Evolutionary conservation across 73 alveolate species (phyloP).

Genomic region (Symbiodinium natans): DNA sequence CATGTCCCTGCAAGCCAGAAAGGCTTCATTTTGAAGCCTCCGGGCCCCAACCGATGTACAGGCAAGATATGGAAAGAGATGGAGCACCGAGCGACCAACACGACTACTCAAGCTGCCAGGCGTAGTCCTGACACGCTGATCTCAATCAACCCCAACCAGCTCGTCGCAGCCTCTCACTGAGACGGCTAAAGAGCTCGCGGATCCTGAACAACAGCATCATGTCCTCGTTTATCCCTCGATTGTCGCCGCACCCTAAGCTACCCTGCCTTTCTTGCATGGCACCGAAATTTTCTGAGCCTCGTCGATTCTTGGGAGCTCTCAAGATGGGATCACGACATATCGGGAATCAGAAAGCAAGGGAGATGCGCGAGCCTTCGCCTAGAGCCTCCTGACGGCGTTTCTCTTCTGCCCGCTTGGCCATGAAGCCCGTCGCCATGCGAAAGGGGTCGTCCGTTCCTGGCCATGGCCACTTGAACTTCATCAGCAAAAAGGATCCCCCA

Average conservation of each 20-base stretch:
- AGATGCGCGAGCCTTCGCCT: slow-evolving; percentile 14
- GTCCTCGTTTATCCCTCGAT: too few species aligned
- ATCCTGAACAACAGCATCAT: slow-evolving; percentile 13
- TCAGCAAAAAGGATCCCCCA: too few species aligned
- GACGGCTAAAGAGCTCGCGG: slow-evolving; percentile 41
- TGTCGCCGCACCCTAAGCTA: too few species aligned
- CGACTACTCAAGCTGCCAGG: too few species aligned
- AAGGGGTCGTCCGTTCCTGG: slow-evolving; percentile 57
- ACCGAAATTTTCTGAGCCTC: not conserved
- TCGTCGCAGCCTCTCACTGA: slow-evolving; percentile 41
- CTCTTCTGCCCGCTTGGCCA: slow-evolving; percentile 42
- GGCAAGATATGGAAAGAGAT: too few species aligned
- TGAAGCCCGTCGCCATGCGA: slow-evolving; percentile 62
- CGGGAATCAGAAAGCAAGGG: too few species aligned
- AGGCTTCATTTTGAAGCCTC: not conserved
- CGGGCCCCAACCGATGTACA: too few species aligned
- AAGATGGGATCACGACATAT: too few species aligned
- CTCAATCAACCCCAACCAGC: slow-evolving; percentile 87
- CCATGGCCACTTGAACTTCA: too few species aligned
- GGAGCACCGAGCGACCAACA: too few species aligned
- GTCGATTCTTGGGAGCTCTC: too few species aligned
- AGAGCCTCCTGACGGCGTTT: slow-evolving; percentile 26
- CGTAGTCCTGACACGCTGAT: too few species aligned
- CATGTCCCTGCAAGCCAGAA: not conserved
- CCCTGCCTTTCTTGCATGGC: not conserved